Evolutionary conservation across 768 basidiomycete genomes (phyloP).

Genomic region (Chlorophyllum brunneum): DNA sequence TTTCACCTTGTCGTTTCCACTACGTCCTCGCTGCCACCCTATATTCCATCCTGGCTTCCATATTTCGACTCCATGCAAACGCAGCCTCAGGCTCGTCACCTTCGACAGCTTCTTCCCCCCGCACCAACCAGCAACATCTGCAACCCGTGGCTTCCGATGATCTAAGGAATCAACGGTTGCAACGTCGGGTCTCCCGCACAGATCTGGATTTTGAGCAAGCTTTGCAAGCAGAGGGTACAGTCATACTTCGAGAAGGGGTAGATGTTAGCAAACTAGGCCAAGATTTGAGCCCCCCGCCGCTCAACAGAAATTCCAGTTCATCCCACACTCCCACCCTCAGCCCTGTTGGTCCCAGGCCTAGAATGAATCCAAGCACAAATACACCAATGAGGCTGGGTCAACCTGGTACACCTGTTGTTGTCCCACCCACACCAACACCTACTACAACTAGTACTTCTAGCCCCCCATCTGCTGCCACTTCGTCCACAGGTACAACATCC

Average conservation of each 20-base stretch:
- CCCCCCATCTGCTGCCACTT: conserved; percentile 46
- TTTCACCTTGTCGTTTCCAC: neutral
- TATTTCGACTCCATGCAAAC: conserved; percentile 52
- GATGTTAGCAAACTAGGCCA: conserved; percentile 67
- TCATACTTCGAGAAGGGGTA: conserved; percentile 64
- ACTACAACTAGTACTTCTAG: conserved; percentile 16
- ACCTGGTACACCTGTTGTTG: conserved; percentile 57
- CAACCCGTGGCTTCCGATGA: conserved; percentile 57
- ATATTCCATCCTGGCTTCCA: conserved; percentile 56
- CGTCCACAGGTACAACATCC: conserved; percentile 15
- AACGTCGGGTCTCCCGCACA: conserved; percentile 62
- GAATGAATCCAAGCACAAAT: conserved; percentile 3
- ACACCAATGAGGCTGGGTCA: conserved; percentile 18
- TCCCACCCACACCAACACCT: conserved; percentile 68
- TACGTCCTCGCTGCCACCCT: neutral
- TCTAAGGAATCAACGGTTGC: conserved; percentile 26
- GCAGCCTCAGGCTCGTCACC: conserved; percentile 29
- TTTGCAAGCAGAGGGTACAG: conserved; percentile 61
- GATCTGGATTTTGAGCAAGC: conserved; percentile 84
- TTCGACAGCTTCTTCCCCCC: conserved; percentile 11
- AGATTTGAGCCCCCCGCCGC: conserved; percentile 38
- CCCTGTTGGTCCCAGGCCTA: conserved; percentile 10
- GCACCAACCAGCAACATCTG: conserved; percentile 25
- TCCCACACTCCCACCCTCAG: conserved; percentile 27
- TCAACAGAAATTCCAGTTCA: conserved; percentile 37